phyloP scores from a whole-genome alignment of 2,329 filamentous ascomycete species.

The Stagonosporopsis tanaceti region DNA sequence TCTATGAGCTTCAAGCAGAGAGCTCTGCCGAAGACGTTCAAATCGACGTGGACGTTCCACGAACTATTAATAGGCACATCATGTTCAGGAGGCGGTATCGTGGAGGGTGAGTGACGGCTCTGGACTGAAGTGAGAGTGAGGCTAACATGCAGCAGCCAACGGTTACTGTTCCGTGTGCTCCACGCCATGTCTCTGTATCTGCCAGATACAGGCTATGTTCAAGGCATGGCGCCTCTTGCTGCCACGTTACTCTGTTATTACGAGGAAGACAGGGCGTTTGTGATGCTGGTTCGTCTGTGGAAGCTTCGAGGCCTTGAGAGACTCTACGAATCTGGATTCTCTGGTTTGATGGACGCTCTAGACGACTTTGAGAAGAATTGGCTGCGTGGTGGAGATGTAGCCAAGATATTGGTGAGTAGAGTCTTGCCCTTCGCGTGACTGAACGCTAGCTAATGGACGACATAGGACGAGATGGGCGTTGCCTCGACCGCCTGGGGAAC shows the following conservation, averaged over 20 bases:
- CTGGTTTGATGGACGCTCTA: constrained; percentile 84
- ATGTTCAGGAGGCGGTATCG: constrained; percentile 95
- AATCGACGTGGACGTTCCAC: constrained; percentile 95
- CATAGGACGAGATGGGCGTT: constrained; percentile 77
- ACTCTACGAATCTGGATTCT: constrained; percentile 84
- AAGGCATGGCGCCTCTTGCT: constrained; percentile 94
- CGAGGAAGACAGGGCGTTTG: constrained; percentile 91
- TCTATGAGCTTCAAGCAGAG: constrained; percentile 74
- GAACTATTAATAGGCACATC: constrained; percentile 93
- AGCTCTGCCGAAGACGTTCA: constrained; percentile 91
- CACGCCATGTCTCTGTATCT: constrained; percentile 93
- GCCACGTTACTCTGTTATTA: constrained; percentile 96
- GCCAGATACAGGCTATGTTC: constrained; percentile 90
- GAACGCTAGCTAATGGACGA: constrained; percentile 28
- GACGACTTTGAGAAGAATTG: constrained; percentile 85
- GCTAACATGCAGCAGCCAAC: constrained; percentile 61
- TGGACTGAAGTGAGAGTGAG: background rate
- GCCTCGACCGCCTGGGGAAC: constrained; percentile 93
- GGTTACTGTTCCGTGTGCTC: constrained; percentile 88
- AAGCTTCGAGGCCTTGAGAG: constrained; percentile 83
- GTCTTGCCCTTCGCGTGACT: constrained; percentile 4
- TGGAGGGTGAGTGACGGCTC: constrained; percentile 65
- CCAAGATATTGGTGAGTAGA: constrained; percentile 74
- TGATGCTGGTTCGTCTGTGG: constrained; percentile 97
- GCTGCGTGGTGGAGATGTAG: constrained; percentile 81